Base-by-base conservation (phyloP, 495 filamentous ascomycete species). In the Echria macrotheca region DNA sequence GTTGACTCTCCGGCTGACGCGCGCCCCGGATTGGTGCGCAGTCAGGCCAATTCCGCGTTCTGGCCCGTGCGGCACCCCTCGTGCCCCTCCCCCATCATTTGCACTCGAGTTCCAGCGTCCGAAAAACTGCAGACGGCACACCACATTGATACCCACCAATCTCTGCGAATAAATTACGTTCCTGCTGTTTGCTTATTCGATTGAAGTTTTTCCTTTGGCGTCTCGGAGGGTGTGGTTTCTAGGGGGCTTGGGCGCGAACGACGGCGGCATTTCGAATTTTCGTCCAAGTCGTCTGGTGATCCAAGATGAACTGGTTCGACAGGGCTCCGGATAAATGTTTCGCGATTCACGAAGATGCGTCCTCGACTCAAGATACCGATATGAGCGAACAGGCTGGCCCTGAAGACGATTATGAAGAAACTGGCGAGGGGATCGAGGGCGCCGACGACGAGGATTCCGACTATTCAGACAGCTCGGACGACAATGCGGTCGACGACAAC, bases 401-500 rank as follows among this genome's bases (percentile, higher is more conserved):
- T 49, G 56, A 56, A 31, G 18, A 12, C 43, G 52, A 53, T 5
- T 29, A 53, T 22, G 58, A 55, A 15, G 64, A 63, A 7, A 59
- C 51, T 12, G 54, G 62, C 43, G 66, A 72, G 40, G 50, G 49
- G 4, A 54, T 65, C 17, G 69, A 75, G 32, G 60, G 71, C 28
- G 60, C 69, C 4, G 69, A 70, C 5, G 65, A 65, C 14, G 72
- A 70, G n/a, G 65, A 78, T 31, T 75, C 76, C 2, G 64, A 75
- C 25, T 66, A 67, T 22, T 66, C 71, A 14, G 72, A 73, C 5
- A 69, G 67, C 26, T 75, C 75, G 0, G 80, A 82, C 2, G 81
- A 84, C 15, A 79, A 85, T 49, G 74, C 79, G 29, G 72, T 93
- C 21, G 87, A 95, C 58, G 71, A 81, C 21, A 74, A 70, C 3